Base-by-base conservation (phyloP, 805 yeast genomes). In the Saturnispora gosingensis region DNA sequence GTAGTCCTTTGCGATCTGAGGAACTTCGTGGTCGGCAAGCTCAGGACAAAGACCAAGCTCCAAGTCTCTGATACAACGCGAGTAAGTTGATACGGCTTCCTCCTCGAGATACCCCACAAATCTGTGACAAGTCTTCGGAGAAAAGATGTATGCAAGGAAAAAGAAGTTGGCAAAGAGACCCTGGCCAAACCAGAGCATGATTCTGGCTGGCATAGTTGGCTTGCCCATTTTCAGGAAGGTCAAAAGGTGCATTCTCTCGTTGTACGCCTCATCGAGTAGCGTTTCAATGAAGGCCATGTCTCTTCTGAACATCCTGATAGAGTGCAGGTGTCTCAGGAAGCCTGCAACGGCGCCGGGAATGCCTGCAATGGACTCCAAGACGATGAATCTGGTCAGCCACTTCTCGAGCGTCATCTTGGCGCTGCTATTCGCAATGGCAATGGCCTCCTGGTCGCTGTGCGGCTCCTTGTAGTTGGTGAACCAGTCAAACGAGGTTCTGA, bases 301-400 rank as follows among this genome's bases (percentile, higher is more conserved):
- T 53, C 89, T 67, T 59, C 73, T 73, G 57, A 84, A 68, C 47
- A 82, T 64, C 56, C 90, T 68, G 46, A 83, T 62, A 2, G 86
- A 76, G 56, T 80, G 82, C 59, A 83, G 71, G 61, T 84, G 89
- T 52, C 89, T 74, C 43, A 84, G 64, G 66, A 82, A 83, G 1
- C 85, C 84, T 3, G 86, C 90, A 45, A 81, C 85, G 73, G 82
- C 77, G 10, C 90, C 89, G 1, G 90, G 90, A n/a, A 83, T 86
- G 8, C 88, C 89, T 4, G 90, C 90, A 51, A 84, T 73, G 54
- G 82, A 75, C 64, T 83, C 90, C 57, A 83, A 72, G 58, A 84
- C 82, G 38, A 84, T 77, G 52, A 76, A 67, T 49, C 85, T 64
- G 6, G 80, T 76, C 53, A 84, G 58, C 89, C 89, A 84, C 60